Evolutionary conservation across 129 eudicot genomes (phyloP), one percentile per base, ranked within the genome.

Genomic region (Apium graveolens): DNA sequence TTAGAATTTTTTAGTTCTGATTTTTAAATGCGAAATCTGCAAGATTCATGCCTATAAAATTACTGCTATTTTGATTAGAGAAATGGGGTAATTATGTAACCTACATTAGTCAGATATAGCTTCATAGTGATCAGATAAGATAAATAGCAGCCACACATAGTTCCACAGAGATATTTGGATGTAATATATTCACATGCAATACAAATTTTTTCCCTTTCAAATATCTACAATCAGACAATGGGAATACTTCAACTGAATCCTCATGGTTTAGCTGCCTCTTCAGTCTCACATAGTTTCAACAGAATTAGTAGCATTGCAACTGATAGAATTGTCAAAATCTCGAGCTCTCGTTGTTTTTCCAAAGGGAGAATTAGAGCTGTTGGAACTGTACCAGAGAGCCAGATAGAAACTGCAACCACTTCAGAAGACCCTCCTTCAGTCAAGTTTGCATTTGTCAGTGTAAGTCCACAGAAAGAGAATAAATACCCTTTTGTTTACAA

Each of bases 381-480:
- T 79, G 88, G 88, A 34, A 82, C 87, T 6, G 78, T 81, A 75
- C 81, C 83, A 0, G 86, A 87, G 49, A 87, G 69, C 38, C 83
- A 78, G 65, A 43, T 86, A 57, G 90, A 84, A 74, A 60, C 85
- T 14, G 57, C 85, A 78, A 24, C 73, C 10, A 46, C 48, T 70
- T 70, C 91, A 34, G 87, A 86, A 42, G 89, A 81, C 91, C 91
- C 91, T 0, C 88, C 93, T 55, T 81, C 75, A 13, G 82, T 92
- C 79, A 88, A 86, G 49, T 85, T 92, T 27, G 96, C 93, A n/a
- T 92, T 90, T 70, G 97, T 92, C 80, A 84, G 86, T 77, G 97
- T 90, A 79, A 87, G 91, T 88, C 29, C n/a, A 43, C 2, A 21
- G 17, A 7, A 39, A 7, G 13, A 12, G 38, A 35, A 35, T 53